phyloP scores from a whole-genome alignment of 1,139 yeast species.

The Magnusiomyces paraingens region DNA sequence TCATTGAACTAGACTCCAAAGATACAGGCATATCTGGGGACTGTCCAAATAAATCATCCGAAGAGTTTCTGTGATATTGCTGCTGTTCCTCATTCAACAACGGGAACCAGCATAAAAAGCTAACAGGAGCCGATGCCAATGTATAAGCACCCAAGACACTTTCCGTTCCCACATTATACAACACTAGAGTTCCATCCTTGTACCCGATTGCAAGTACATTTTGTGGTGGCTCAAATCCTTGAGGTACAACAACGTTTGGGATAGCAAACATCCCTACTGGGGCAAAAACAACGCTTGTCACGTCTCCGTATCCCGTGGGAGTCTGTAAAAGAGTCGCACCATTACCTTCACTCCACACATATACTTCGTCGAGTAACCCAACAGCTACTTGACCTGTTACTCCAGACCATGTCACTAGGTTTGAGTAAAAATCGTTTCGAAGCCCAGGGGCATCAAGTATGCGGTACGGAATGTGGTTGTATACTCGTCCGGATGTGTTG shows the following conservation, averaged over 20 bases:
- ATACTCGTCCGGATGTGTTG: background rate
- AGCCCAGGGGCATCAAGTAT: constrained; percentile 70
- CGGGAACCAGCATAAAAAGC: constrained; percentile 60
- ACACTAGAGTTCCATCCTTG: constrained; percentile 42
- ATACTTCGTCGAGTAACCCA: constrained; percentile 57
- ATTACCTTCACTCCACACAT: constrained; percentile 55
- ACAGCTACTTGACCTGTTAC: constrained; percentile 50
- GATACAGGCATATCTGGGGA: too few species aligned
- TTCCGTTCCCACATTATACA: constrained; percentile 33
- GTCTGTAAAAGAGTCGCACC: constrained; percentile 35
- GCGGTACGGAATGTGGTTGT: constrained; percentile 35
- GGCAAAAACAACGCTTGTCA: constrained; percentile 58
- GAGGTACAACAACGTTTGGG: background rate
- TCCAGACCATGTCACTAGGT: constrained; percentile 68
- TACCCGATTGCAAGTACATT: constrained; percentile 55
- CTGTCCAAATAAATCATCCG: too few species aligned
- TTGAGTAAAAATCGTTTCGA: constrained; percentile 74
- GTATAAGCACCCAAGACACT: constrained; percentile 26
- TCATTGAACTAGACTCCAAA: too few species aligned
- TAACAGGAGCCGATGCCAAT: constrained; percentile 41
- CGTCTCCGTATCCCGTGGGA: constrained; percentile 25
- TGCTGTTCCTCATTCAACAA: background rate
- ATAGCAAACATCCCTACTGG: background rate
- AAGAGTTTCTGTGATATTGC: too few species aligned
- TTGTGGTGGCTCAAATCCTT: background rate